phyloP scores from a whole-genome alignment of 169 alveolate genomes.

The Plasmodium vinckei region DNA sequence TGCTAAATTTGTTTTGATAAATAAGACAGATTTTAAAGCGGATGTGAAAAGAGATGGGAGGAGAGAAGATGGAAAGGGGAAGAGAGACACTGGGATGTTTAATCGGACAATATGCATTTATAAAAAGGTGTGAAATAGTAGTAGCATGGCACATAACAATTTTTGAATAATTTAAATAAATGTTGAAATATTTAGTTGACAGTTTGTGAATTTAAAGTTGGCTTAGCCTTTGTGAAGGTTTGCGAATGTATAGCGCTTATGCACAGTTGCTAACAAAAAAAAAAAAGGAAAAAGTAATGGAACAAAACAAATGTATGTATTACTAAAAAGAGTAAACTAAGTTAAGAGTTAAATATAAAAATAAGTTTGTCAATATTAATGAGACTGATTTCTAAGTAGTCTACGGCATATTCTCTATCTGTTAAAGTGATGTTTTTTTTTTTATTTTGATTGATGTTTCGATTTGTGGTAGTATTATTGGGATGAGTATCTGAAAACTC shows the following conservation, averaged over 20 bases:
- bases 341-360: slow-evolving; percentile 42
- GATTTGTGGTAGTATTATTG: not conserved
- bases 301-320: not conserved
- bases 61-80: not conserved
- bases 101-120: slow-evolving; percentile 43
- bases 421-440: slow-evolving; percentile 25
- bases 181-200: too few relatives aligned
- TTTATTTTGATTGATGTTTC: slow-evolving; percentile 11
- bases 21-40: slow-evolving; percentile 15
- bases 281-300: not conserved
- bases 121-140: slow-evolving; percentile 5
- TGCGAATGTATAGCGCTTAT: not conserved
- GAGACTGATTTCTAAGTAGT: slow-evolving; percentile 50
- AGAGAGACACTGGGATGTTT: slow-evolving; percentile 43
- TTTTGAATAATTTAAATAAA: too few relatives aligned
- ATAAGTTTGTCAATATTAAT: slow-evolving; percentile 61
- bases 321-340: not conserved
- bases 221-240: too few relatives aligned
- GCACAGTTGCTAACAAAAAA: too few relatives aligned
- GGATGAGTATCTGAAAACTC: not conserved
- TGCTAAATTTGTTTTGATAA: slow-evolving; percentile 8
- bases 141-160: too few relatives aligned
- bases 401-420: slow-evolving; percentile 60
- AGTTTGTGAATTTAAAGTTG: too few relatives aligned
- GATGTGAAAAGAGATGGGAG: not conserved